Percentiles rank a stretch among this genome's conserved stretches.
Evolutionary conservation across 225 moss, liverwort and hornwort genomes (phyloP).

Genomic region (Thuidium tamariscinum): DNA sequence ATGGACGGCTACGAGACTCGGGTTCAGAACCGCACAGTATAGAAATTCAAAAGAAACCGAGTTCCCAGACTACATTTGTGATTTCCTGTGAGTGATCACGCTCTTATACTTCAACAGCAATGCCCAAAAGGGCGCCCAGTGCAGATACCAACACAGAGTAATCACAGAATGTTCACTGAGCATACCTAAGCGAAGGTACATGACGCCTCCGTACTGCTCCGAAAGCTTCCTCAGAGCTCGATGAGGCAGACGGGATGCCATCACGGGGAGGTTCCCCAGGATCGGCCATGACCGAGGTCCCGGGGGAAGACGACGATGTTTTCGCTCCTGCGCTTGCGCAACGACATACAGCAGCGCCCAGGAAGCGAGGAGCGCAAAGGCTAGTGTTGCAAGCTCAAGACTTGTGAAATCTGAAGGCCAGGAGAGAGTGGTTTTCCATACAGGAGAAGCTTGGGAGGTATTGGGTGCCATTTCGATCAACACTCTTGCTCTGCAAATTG

Average conservation of each 20-base stretch:
- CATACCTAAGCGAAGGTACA: background rate
- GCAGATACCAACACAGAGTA: background rate
- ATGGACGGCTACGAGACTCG: background rate
- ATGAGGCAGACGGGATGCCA: background rate
- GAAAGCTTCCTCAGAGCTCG: background rate
- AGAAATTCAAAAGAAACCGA: background rate
- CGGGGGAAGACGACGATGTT: too few species aligned
- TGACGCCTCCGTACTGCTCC: background rate
- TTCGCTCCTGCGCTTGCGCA: background rate
- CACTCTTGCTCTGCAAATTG: background rate
- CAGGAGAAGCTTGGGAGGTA: background rate
- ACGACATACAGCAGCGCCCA: background rate
- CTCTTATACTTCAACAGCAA: background rate
- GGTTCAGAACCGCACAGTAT: background rate
- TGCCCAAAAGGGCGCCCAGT: too few species aligned
- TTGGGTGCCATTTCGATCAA: background rate
- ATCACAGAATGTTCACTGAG: background rate
- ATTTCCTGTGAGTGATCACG: background rate
- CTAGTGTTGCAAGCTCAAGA: background rate
- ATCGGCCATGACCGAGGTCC: background rate
- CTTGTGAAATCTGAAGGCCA: background rate
- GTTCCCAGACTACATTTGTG: background rate
- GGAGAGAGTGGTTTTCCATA: background rate
- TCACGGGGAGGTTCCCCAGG: background rate
- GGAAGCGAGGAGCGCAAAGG: background rate